Base-by-base conservation (phyloP, 495 filamentous ascomycete species). In the Xylaria venustula region DNA sequence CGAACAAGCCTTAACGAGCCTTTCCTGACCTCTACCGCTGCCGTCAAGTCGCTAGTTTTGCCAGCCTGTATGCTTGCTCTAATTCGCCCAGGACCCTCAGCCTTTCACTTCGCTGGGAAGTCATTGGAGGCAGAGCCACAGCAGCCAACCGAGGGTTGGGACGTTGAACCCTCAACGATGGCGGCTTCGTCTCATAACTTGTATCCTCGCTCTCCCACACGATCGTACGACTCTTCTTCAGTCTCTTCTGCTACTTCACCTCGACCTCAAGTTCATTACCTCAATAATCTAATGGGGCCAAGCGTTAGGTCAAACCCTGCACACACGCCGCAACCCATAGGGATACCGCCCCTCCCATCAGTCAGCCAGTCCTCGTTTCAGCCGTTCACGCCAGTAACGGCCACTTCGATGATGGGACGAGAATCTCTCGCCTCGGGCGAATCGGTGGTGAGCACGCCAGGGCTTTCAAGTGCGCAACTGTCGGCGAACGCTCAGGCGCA, bases 401-500 rank as follows among this genome's bases (percentile, higher is more conserved):
- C 76, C 34, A 69, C 69, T n/a, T 80, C 78, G 47, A 68, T 68
- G 32, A 79, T 81, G 72, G 81, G 81, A 42, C 77, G 81, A 54
- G 82, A 85, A 9, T 82, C 81, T 20, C 59, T 82, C 47, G 72
- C 78, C n/a, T 81, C 81, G 20, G 77, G 72, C 64, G 81, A 80
- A 60, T 82, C 81, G 59, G 72, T 74, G 17, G 73, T 73, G 56
- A 79, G 80, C 61, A 84, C 81, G 7, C 81, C 81, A 32, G 77
- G 78, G 19, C 73, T 74, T 15, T 76, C 78, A n/a, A 73, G 73
- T 55, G 71, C 75, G 12, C 71, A 74, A 47, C 66, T 80, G 12
- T 68, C 74, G 45, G 72, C 75, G 26, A 79, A 74, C 54, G 72
- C 76, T 23, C 76, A 78, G 67, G 85, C 87, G 22, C 93, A 96